These are phyloP conservation scores for Hyphopichia khmerensis DNA, from an alignment of 1,139 yeast species.

Conservation along the genomic window DNA sequence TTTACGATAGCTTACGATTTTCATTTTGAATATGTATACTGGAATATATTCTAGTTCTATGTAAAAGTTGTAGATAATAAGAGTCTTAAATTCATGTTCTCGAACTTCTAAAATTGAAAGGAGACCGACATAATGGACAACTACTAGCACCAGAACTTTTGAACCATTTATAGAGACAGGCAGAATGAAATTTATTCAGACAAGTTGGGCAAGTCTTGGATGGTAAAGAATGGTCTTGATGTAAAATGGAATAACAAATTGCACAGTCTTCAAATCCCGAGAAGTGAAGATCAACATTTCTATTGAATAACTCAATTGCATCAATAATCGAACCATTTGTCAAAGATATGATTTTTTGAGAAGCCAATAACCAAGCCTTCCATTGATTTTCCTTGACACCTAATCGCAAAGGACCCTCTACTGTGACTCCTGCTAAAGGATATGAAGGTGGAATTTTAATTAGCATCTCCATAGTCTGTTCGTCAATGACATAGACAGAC, in stretches of 20 bases:
- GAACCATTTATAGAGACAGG: slow-evolving; percentile 96
- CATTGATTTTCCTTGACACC: slow-evolving; percentile 93
- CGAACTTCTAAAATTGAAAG: slow-evolving; percentile 52
- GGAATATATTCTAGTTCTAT: neutral
- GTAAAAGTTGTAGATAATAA: no score
- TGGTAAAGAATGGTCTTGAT: slow-evolving; percentile 89
- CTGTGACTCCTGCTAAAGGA: slow-evolving; percentile 71
- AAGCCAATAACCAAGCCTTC: slow-evolving; percentile 93
- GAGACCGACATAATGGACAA: slow-evolving; percentile 90
- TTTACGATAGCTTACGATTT: neutral
- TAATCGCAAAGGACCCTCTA: slow-evolving; percentile 75
- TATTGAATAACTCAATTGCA: slow-evolving; percentile 77
- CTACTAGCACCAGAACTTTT: slow-evolving; percentile 88
- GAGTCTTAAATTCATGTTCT: slow-evolving; percentile 5
- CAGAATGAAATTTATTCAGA: slow-evolving; percentile 93
- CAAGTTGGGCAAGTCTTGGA: slow-evolving; percentile 87
- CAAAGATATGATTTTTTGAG: slow-evolving; percentile 74
- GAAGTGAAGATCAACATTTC: slow-evolving; percentile 78
- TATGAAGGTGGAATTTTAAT: slow-evolving; percentile 69
- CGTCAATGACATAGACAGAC: slow-evolving; percentile 79
- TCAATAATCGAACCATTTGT: slow-evolving; percentile 80
- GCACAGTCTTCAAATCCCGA: slow-evolving; percentile 96
- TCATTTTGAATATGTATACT: no score
- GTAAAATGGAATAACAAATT: slow-evolving; percentile 87
- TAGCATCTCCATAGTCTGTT: slow-evolving; percentile 79